Conservation (phyloP, 805 yeast genomes). For the Starmerella powellii region DNA sequence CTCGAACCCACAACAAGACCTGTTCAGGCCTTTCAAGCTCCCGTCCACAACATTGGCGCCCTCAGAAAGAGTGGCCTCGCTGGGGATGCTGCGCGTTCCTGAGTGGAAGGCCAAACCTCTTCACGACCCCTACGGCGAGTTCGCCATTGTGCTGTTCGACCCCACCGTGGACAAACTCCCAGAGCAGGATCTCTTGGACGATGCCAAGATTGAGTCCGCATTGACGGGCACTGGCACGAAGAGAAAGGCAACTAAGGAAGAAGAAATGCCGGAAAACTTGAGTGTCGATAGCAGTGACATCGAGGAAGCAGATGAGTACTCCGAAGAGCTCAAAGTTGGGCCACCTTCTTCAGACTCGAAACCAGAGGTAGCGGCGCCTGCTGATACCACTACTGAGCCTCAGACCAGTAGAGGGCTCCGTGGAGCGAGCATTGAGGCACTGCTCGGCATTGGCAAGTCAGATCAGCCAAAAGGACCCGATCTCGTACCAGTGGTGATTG, state of each 20-base stretch:
- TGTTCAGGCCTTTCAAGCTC: slow-evolving; percentile 13
- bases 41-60: slow-evolving; percentile 16
- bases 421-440: slow-evolving; percentile 17
- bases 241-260: neutral
- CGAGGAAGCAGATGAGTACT: slow-evolving; percentile 2
- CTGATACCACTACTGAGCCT: too few species aligned
- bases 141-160: slow-evolving; percentile 88
- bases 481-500: slow-evolving; percentile 90
- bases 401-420: too few species aligned
- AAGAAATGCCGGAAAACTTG: neutral
- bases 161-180: slow-evolving; percentile 65
- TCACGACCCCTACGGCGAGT: slow-evolving; percentile 89
- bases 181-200: slow-evolving; percentile 20
- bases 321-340: neutral
- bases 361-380: too few species aligned
- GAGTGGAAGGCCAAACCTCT: slow-evolving; percentile 73
- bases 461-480: slow-evolving; percentile 33
- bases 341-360: too few species aligned
- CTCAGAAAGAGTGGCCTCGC: slow-evolving; percentile 47
- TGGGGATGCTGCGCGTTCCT: slow-evolving; percentile 66
- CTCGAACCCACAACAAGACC: slow-evolving; percentile 6
- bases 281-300: neutral
- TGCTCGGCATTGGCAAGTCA: slow-evolving; percentile 52
- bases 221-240: neutral
- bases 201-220: too few species aligned